Base-by-base conservation (phyloP, 108 stramenopile genomes). In the Cyclotella choctawhatcheeana region DNA sequence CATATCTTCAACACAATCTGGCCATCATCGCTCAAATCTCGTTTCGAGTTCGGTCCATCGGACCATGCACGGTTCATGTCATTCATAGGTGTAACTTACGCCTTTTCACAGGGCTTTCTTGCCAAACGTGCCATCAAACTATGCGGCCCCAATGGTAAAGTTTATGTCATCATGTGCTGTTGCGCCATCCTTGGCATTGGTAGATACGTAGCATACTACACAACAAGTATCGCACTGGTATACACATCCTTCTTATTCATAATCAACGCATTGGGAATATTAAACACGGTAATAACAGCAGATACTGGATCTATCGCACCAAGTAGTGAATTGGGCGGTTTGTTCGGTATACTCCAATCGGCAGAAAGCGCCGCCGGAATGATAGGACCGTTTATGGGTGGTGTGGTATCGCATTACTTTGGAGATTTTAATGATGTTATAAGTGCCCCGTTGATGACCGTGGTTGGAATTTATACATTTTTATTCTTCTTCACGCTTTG, bases 1-100 rank as follows among this genome's bases (percentile, higher is more conserved):
- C 90, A 94, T 61, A 82, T 94, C 58, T 96, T 89, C 79, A 83
- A 89, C 44, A 90, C 91, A 8, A 87, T 91, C 43, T 93, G 91
- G 91, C 83, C 88, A 3, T 80, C 81, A 26, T 89, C 89, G 3
- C 81, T 93, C 64, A 86, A 84, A 55, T 63, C 74, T 17, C 82
- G 90, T 26, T 94, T 93, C 51, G 26, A 88, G 13, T 96, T 96
- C 71, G 89, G 92, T 2, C 91, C 91, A 16, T 62, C 58, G 10
- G 86, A 94, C 10, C 89, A 94, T 62, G 91, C 91, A 8, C 73
- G 45, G 18, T 92, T 92, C 81, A 93, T 93, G 85, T 75, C 79
- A 25, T 91, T 91, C 45, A 84, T 96, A 37, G 93, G 92, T 16
- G 73, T 96, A 7, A 68, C 74, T 14, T 96, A 89, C 80, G 91